phyloP scores from a whole-genome alignment of 805 yeast species.

The Kodamaea restingae region DNA sequence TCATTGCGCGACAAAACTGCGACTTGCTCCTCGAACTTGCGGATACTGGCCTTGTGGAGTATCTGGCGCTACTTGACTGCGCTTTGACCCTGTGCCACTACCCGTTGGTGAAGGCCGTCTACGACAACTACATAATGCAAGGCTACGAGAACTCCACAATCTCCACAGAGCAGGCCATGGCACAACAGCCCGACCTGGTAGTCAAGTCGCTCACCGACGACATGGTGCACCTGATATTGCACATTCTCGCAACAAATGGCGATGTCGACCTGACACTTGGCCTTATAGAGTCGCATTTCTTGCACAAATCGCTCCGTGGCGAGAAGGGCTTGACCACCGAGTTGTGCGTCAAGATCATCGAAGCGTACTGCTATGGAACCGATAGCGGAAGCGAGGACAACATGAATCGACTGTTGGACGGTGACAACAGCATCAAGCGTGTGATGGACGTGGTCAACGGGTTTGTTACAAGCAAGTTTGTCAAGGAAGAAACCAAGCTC shows the following conservation, averaged over 20 bases:
- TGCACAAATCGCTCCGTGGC: constrained; percentile 30
- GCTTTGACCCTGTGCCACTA: constrained; percentile 26
- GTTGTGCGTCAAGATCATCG: constrained; percentile 28
- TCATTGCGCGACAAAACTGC: constrained; percentile 19
- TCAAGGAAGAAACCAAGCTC: constrained; percentile 7
- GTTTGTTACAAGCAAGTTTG: constrained; percentile 16
- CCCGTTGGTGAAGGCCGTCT: constrained; percentile 23
- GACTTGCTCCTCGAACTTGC: constrained; percentile 6
- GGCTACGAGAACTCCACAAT: constrained; percentile 19
- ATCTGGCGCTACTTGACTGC: constrained; percentile 3
- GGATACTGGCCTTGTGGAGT: constrained; percentile 9
- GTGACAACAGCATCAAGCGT: constrained; percentile 19
- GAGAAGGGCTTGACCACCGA: constrained; percentile 32
- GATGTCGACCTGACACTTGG: constrained; percentile 33
- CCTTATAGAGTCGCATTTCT: constrained; percentile 34
- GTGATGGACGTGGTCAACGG: constrained; percentile 32
- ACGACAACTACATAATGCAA: constrained; percentile 28
- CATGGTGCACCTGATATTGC: constrained; percentile 25
- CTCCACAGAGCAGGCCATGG: constrained; percentile 23
- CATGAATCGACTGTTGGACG: too few species aligned
- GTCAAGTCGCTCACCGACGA: constrained; percentile 20
- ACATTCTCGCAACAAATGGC: constrained; percentile 31
- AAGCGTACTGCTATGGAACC: constrained; percentile 27
- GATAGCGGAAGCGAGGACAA: too few species aligned
- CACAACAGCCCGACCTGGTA: constrained; percentile 6